Evolutionary conservation across 2,329 filamentous ascomycete genomes (phyloP), one percentile per base, ranked within the genome.

Genomic region (Calonectria leucothoes): DNA sequence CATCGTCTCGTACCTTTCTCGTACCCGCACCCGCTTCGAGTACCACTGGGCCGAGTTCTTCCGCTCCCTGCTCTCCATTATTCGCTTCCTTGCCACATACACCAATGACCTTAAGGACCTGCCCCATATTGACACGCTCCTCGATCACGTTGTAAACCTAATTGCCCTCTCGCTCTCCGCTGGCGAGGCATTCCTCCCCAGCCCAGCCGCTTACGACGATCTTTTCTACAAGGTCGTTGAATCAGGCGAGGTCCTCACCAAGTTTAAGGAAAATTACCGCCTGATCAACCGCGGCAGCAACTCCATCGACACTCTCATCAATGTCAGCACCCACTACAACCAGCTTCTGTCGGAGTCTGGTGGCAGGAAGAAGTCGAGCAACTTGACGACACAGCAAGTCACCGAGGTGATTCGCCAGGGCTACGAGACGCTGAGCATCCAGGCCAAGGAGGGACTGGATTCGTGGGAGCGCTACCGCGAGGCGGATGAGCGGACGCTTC

Each of bases 161-260:
- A 88, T 98, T 48, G 95, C 95, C 1, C 90, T 98, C 48, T 94
- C 95, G 2, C 88, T 99, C 10, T 97, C 94, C 2, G 91, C 92
- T 2, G 97, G 97, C 8, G 97, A 98, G 83, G 93, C 94, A 3
- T 98, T 99, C 84, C 89, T 99, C 10, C 97, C 96, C 0, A 94
- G 94, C 35, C 93, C 95, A 0, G 91, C 94, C 23, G 93, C 95
- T 2, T 98, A 98, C 84, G 97, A 99, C 80, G 97, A 99, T 81
- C 89, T 99, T 0, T 98, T 99, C 86, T 99, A 99, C 90, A 99
- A 99, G 85, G 91, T 98, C 2, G 95, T 98, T 31, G 97, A 99
- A 84, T 94, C 93, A 2, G 95, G 96, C 14, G 95, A 98, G 63
- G 90, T 95, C 15, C 89, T 98, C 27, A 87, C 89, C 37, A 95